phyloP scores from a whole-genome alignment of 306 rosid species.

The Vicia sativa region DNA sequence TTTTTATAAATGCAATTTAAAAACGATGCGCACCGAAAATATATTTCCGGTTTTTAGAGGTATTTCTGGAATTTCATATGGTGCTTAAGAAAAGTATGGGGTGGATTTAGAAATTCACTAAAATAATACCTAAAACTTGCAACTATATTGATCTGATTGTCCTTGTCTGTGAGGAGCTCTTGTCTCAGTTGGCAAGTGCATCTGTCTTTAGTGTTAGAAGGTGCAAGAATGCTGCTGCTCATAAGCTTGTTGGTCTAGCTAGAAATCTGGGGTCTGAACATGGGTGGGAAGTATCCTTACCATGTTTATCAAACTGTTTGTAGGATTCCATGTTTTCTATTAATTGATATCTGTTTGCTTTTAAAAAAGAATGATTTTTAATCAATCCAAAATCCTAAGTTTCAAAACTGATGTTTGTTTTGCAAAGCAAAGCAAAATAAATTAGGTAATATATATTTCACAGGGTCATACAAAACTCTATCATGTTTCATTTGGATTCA shows the following conservation, averaged over 20 bases:
- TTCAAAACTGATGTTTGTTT: slow-evolving; percentile 7
- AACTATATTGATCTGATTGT: neutral
- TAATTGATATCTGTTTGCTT: neutral
- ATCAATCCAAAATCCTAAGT: neutral
- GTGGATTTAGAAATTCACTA: too few relatives aligned
- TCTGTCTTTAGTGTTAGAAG: neutral
- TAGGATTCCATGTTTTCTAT: neutral
- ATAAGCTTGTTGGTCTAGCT: neutral
- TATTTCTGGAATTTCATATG: too few relatives aligned
- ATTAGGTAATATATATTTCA: neutral
- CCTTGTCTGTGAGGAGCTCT: neutral
- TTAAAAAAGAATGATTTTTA: neutral
- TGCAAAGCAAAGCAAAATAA: neutral
- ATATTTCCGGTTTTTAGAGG: too few relatives aligned
- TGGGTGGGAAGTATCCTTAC: neutral
- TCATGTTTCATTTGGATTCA: slow-evolving; percentile 23
- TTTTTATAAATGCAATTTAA: too few relatives aligned
- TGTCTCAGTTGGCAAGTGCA: neutral
- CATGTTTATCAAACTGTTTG: neutral
- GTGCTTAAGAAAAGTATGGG: too few relatives aligned
- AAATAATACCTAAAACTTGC: neutral
- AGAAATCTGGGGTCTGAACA: neutral
- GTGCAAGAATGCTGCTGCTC: slow-evolving; percentile 1
- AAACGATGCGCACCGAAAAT: too few relatives aligned
- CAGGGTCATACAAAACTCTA: neutral